Base-by-base conservation (phyloP, 2,329 filamentous ascomycete species). In the Monosporascus ibericus region DNA sequence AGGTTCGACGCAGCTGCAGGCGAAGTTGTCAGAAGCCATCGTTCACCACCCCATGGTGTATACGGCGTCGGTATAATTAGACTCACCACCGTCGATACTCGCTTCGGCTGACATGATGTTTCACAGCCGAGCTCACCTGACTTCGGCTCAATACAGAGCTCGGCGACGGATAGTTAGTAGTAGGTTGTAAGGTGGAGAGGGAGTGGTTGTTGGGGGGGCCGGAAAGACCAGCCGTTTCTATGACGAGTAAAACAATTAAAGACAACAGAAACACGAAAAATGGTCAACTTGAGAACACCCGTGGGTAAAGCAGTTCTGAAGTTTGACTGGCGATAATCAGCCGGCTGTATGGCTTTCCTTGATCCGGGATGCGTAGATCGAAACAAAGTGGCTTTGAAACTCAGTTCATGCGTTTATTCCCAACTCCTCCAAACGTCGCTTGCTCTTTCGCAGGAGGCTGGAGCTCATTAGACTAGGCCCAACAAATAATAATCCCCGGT, bases 1-100 rank as follows among this genome's bases (percentile, higher is more conserved):
- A 95, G 81, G 71, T 86, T 87, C 58, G 86, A 83, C 59, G 75
- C 75, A 61, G 73, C 80, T 83, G 58, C 39, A 56, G 55, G 48
- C 5, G 11, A 53, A 34, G 38, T 24, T 11, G 53, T 63, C 56
- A 66, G 64, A 54, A 20, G 44, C 55, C 34, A 47, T 49, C 49
- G 44, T 3, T 34, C 7, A 34, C 18, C 57, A 57, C 40, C 57
- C 57, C 48, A 48, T 27, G 30, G n/a, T 39, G 44, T 34, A 11
- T 14, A 5, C 30, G 30, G 11, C 11, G 9, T 34, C 14, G 2
- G 30, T 14, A 14, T 34, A 34, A 34, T 34, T 22, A 15, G 17
- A 54, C 52, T 54, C 27, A 54, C 52, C 22, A 47, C 57, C 59
- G 51, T 62, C 61, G 48, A 59, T 54, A 44, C 48, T 62, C 44